phyloP scores from a whole-genome alignment of 2,329 filamentous ascomycete genomes.

The Microthyrium microscopicum region DNA sequence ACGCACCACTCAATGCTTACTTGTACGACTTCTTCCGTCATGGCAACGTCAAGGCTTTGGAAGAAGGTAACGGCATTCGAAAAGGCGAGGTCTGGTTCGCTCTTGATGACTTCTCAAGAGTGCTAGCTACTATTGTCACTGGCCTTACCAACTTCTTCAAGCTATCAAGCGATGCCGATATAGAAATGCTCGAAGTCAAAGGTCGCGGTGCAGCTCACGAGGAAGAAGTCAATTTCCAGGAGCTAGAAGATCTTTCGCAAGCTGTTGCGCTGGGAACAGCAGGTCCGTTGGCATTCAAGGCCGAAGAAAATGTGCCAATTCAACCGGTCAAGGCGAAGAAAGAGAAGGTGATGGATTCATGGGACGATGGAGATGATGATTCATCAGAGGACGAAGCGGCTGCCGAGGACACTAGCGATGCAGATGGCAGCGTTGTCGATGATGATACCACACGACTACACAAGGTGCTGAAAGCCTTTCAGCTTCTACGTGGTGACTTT shows the following conservation, averaged over 20 bases:
- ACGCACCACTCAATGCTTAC: constrained; percentile 46
- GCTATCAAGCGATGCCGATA: constrained; percentile 26
- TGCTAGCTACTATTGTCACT: constrained; percentile 56
- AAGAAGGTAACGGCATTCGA: constrained; percentile 48
- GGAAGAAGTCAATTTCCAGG: constrained; percentile 25
- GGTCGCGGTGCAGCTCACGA: constrained; percentile 35
- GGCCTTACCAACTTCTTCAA: constrained; percentile 42
- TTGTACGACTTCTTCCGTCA: constrained; percentile 65
- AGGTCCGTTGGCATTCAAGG: constrained; percentile 10
- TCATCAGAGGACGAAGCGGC: constrained; percentile 10
- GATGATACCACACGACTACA: constrained; percentile 32
- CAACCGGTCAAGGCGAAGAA: constrained; percentile 22
- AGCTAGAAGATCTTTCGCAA: constrained; percentile 22
- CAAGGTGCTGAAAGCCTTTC: constrained; percentile 43
- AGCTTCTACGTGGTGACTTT: constrained; percentile 40
- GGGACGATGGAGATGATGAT: constrained; percentile 13
- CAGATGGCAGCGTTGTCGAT: constrained; percentile 12
- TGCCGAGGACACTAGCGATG: constrained; percentile 11
- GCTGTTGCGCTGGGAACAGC: constrained; percentile 22
- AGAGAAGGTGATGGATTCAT: constrained; percentile 11
- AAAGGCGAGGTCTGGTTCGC: constrained; percentile 54
- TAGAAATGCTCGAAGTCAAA: constrained; percentile 34
- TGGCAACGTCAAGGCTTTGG: constrained; percentile 44
- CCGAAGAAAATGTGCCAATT: constrained; percentile 18
- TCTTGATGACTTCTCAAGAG: constrained; percentile 48